Percentiles rank a stretch among this genome's conserved stretches.
These are phyloP conservation scores for Sclerotinia borealis DNA, from an alignment of 2,329 filamentous ascomycete species.

Conservation along the genomic window DNA sequence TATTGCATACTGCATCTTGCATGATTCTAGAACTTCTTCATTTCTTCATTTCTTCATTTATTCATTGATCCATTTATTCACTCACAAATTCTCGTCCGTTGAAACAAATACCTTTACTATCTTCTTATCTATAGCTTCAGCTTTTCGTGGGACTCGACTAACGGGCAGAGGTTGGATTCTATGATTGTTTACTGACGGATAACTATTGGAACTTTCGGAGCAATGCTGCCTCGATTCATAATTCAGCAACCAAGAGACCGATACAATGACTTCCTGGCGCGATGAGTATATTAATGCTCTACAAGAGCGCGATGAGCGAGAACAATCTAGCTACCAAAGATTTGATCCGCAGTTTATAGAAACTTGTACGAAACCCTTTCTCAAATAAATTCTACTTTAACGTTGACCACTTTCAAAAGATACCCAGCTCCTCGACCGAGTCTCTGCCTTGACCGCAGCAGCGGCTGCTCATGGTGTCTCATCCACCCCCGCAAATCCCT, in stretches of 20 bases:
- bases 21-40: background rate
- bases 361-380: slow-evolving; percentile 56
- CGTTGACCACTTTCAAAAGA: slow-evolving; percentile 39
- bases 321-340: slow-evolving; percentile 53
- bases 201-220: background rate
- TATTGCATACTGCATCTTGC: background rate
- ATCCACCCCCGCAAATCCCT: slow-evolving; percentile 17
- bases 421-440: slow-evolving; percentile 60
- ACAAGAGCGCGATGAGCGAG: slow-evolving; percentile 62
- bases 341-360: slow-evolving; percentile 64
- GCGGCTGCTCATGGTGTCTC: slow-evolving; percentile 36
- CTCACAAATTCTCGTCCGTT: background rate
- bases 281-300: slow-evolving; percentile 75
- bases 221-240: slow-evolving; percentile 7
- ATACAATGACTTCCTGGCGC: slow-evolving; percentile 50
- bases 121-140: background rate
- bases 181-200: background rate
- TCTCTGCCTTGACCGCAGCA: slow-evolving; percentile 56
- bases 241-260: slow-evolving; percentile 11
- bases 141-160: background rate
- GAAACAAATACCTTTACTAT: background rate
- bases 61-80: background rate
- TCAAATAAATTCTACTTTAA: background rate
- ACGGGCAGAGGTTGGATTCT: background rate
- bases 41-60: background rate